Conservation (phyloP, 2,329 filamentous ascomycete genomes). For the Magnaporthales sp. region DNA sequence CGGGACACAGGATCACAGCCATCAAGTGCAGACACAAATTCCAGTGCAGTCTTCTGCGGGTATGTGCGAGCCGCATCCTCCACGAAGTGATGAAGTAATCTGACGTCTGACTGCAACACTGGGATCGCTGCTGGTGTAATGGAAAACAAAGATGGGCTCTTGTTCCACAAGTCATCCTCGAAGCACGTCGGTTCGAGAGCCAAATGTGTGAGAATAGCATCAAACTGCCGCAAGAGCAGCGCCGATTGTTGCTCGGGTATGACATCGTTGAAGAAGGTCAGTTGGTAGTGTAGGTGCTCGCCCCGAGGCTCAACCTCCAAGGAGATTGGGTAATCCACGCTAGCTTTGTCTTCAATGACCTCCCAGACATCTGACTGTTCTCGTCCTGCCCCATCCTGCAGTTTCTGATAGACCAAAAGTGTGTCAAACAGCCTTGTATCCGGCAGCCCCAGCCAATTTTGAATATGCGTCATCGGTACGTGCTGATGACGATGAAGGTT, state of each 20-base stretch:
- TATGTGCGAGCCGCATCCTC: constrained; percentile 48
- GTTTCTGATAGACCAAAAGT: constrained; percentile 73
- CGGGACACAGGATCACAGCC: constrained; percentile 33
- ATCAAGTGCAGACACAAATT: constrained; percentile 59
- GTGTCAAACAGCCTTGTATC: constrained; percentile 71
- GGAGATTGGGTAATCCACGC: constrained; percentile 71
- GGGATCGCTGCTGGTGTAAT: constrained; percentile 52
- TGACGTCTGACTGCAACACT: constrained; percentile 46
- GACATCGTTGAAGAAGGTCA: constrained; percentile 57
- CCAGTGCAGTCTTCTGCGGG: constrained; percentile 59
- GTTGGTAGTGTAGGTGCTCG: constrained; percentile 46
- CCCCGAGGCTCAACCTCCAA: constrained; percentile 61
- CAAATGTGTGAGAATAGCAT: constrained; percentile 53
- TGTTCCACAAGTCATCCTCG: constrained; percentile 27
- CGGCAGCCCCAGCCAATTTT: constrained; percentile 59
- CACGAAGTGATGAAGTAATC: constrained; percentile 69
- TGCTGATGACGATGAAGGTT: constrained; percentile 62
- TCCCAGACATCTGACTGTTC: constrained; percentile 38
- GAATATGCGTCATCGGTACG: constrained; percentile 61
- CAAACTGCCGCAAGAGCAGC: constrained; percentile 63
- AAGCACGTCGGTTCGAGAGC: constrained; percentile 35
- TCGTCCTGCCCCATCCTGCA: constrained; percentile 13
- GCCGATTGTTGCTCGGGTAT: constrained; percentile 61
- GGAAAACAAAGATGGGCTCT: constrained; percentile 43
- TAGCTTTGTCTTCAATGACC: constrained; percentile 55